Base-by-base conservation (phyloP, 352 stramenopile species). In the Pythium diclinum region DNA sequence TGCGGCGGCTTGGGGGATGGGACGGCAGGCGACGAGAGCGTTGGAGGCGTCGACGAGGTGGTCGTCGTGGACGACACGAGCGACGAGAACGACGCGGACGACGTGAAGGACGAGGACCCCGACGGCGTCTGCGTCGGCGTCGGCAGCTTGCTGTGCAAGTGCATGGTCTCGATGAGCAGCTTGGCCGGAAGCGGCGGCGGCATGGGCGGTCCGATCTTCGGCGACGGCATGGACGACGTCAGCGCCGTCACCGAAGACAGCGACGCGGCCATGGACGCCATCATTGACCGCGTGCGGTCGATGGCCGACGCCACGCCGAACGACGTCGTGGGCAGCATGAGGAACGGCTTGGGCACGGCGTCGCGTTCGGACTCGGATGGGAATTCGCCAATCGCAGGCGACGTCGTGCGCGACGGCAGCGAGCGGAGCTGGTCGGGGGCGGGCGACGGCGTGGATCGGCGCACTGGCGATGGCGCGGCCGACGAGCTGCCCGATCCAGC, bases 151-250 rank as follows among this genome's bases (percentile, higher is more conserved):
- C 36, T 57, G 57, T 70, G 63, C 42, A 65, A 61, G 56, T 65
- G 56, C 63, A 70, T 70, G 25, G 63, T 70, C 57, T 70, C 63
- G 36, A 70, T 46, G 36, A 70, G 52, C 42, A 70, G 51, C 57
- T 70, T 70, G n/a, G 63, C 56, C 36, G 63, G 61, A 9, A 70
- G 63, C 56, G 63, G 56, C 14, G 53, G 55, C 36, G 51, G 55
- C 63, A 69, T 59, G 16, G 55, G 63, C 47, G 55, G 63, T 3
- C 54, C 61, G 8, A 68, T 52, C n/a, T 48, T 40, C 17, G 63
- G 60, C 51, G 63, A 69, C 34, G 61, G 42, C 19, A 56, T n/a
- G 19, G 25, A 42, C 32, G 61, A 54, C 30, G 61, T 61, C 36
- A 58, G 42, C 11, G 60, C 44, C 19, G 60, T 67, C n/a, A 61